Base-by-base conservation (phyloP, 140 eudicot genomes). In the Erigeron philadelphicus region DNA sequence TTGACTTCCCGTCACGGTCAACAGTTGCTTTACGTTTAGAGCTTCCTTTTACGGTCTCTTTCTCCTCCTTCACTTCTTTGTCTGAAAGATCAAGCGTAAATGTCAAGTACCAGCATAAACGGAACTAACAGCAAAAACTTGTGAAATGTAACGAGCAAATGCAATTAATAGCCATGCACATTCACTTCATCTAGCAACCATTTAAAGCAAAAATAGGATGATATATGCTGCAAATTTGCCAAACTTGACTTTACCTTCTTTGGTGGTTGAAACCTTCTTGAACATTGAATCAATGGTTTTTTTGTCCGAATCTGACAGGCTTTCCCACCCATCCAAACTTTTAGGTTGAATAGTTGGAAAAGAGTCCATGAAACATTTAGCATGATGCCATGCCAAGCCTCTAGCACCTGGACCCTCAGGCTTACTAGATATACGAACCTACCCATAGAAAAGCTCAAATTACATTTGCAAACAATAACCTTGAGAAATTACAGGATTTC, bases 381-480 rank as follows among this genome's bases (percentile, higher is more conserved):
- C 97, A 82, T 94, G 99, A 77, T 89, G 77, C 99, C 99, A 94
- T 50, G 91, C 66, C 80, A 90, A 77, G 52, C 90, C 69, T 82
- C 70, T 85, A 57, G 95, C 66, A 73, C 95, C 89, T 89, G 85
- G 87, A 83, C 94, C 94, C 65, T 81, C 92, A 2, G 92, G 86
- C 73, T 92, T 92, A 72, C 85, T 63, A 53, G 97, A 94, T 80
- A 89, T 79, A 13, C 99, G 99, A 57, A 89, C 84, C 99, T 94
- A 80, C 17, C 10, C 68, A 61, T 72, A 15, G 38, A 54, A 55
- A 54, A 19, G n/a, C 13, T 13, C 6, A 21, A 60, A 17, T 53
- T 9, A 10, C 12, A 48, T 48, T 21, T 46, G 35, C 11, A 48
- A 41, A 11, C 25, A 55, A 1, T 44, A 52, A 66, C 12, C 52